Evolutionary conservation across 2,329 filamentous ascomycete genomes (phyloP), one percentile per base, ranked within the genome.

Genomic region (Colletotrichum truncatum): DNA sequence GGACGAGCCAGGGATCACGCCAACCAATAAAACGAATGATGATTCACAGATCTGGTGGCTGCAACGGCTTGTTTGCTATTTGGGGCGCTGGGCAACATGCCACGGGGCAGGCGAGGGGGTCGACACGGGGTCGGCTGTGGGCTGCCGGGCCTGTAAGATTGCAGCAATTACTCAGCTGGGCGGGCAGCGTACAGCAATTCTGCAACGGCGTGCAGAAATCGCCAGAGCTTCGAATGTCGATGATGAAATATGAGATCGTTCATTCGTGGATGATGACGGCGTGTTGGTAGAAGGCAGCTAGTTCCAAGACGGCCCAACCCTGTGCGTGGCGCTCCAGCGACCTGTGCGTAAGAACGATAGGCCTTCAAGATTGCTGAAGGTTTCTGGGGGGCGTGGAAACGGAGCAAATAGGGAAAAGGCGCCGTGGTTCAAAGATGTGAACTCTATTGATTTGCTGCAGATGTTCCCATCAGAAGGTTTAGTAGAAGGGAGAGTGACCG

Each of bases 121-220:
- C 46, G 46, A 41, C 60, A 62, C 61, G 43, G 51, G 62, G 52
- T 57, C 56, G 57, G 53, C 32, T 62, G 52, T 32, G 32, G 65
- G 48, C 18, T 45, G 26, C 52, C 48, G 63, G 46, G 48, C 71
- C 71, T 73, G 55, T 73, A 59, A 73, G 69, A 68, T 53, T 38
- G 64, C 65, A 66, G 68, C 56, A 69, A 73, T 73, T 73, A 73
- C 70, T 70, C 69, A 73, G 71, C 71, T 26, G 36, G 16, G n/a
- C 30, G 49, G 18, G n/a, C 32, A 51, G 41, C 49, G 52, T 61
- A 32, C 30, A 64, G 36, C 6, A 21, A 61, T 49, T 60, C 43
- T 51, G 34, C 54, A 67, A 32, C 41, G 60, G 32, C n/a, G 41
- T 54, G 60, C 60, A 59, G 60, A 51, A 51, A 16, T 11, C 26